Evolutionary conservation across 225 moss, liverwort and hornwort genomes (phyloP).

Genomic region (Neckera pumila): DNA sequence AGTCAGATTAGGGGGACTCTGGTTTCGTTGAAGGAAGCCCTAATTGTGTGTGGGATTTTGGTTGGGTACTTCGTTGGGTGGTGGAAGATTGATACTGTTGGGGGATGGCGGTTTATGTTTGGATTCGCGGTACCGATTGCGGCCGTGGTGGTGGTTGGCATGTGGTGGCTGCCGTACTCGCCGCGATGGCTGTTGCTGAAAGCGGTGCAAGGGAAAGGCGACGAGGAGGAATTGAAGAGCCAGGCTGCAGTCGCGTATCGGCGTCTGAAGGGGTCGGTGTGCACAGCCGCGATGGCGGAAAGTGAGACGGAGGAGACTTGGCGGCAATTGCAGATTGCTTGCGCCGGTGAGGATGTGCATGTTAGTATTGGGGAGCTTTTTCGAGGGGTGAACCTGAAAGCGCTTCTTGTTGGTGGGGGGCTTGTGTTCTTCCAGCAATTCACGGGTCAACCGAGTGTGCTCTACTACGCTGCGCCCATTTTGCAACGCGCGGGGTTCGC

Average conservation of each 20-base stretch:
- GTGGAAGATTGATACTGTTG: slow-evolving; percentile 41
- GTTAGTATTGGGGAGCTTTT: slow-evolving; percentile 64
- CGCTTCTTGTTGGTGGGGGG: slow-evolving; percentile 64
- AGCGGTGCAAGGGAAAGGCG: slow-evolving; percentile 51
- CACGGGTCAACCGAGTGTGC: slow-evolving; percentile 91
- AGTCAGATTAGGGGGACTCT: slow-evolving; percentile 62
- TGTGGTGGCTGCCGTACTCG: slow-evolving; percentile 79
- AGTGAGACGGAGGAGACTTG: slow-evolving; percentile 50
- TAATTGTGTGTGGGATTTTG: slow-evolving; percentile 70
- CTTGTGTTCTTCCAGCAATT: slow-evolving; percentile 91
- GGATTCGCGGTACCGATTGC: slow-evolving; percentile 57
- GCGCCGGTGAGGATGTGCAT: slow-evolving; percentile 27
- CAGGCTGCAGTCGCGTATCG: slow-evolving; percentile 35
- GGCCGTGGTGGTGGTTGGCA: slow-evolving; percentile 34
- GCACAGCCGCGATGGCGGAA: slow-evolving; percentile 1
- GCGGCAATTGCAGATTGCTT: slow-evolving; percentile 26
- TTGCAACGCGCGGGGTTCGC: slow-evolving; percentile 80
- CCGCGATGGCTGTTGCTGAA: slow-evolving; percentile 79
- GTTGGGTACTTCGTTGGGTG: slow-evolving; percentile 65
- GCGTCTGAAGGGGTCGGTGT: slow-evolving; percentile 30
- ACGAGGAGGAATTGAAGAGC: slow-evolving; percentile 24
- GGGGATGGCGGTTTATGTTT: slow-evolving; percentile 87
- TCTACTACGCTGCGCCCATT: slow-evolving; percentile 92
- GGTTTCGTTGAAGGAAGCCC: slow-evolving; percentile 63
- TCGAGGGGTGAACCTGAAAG: slow-evolving; percentile 69